Evolutionary conservation across 129 eudicot species (phyloP), one percentile per base, ranked within the genome.

Genomic region (sunflower (Helianthus annuus)): DNA sequence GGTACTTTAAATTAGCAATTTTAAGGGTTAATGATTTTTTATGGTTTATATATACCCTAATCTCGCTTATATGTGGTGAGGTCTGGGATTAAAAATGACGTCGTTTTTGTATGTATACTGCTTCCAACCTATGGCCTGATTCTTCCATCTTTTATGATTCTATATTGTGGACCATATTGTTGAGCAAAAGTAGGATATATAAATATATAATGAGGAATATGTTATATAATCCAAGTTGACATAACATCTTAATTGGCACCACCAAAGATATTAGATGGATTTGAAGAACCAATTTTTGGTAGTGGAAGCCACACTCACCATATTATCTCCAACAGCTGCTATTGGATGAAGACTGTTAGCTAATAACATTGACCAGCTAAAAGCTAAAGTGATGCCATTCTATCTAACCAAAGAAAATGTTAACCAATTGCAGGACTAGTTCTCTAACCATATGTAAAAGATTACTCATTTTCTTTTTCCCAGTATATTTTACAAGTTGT

Each of bases 141-240:
- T 73, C 69, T 66, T 65, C 75, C 55, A 79, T 71, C 75, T 79
- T 69, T 68, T 56, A 34, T 71, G 66, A 73, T 76, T 82, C 76
- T 69, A 34, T 24, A 46, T 64, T 73, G 56, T 81, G 81, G 85
- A 84, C 83, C 69, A 62, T 17, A 78, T 80, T 65, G 40, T 73
- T 52, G 46, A 68, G 69, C 22, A 42, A 80, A 81, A 64, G 81
- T 36, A 70, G 70, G 69, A 59, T 64, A 65, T 68, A 64, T 7
- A 42, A 6, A 64, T 68, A 64, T 42, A 42, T 42, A 64, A 75
- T 70, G 58, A 40, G 74, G 89, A 84, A 84, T 65, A 66, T 64
- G 61, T 57, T 57, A 24, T 68, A 58, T 64, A 24, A 62, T 53
- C 59, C 81, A 46, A 77, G 83, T 73, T 78, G 83, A 65, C 76